Conservation (phyloP, 805 yeast species). For the Ogataea nakhonphanomensis region DNA sequence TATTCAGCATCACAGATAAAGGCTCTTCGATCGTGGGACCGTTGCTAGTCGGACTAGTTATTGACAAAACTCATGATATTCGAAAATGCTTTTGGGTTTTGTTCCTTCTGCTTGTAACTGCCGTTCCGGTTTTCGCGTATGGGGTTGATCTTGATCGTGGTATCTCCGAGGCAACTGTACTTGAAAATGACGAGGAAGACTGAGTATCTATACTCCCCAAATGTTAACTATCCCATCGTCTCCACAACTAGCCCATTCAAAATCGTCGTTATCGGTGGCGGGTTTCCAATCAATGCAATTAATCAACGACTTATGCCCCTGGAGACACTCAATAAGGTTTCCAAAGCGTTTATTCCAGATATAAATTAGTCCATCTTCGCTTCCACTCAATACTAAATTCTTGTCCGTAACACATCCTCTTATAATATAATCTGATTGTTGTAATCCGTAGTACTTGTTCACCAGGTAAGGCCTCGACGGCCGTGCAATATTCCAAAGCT, state of each 20-base stretch:
- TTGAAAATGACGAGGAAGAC: conserved; percentile 27
- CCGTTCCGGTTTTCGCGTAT: conserved; percentile 53
- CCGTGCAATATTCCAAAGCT: conserved; percentile 70
- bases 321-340: conserved; percentile 54
- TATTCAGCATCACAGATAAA: conserved; percentile 75
- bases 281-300: conserved; percentile 77
- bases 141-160: conserved; percentile 62
- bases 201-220: conserved; percentile 38
- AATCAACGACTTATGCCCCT: conserved; percentile 64
- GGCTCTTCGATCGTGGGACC: conserved; percentile 79
- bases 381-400: conserved; percentile 71
- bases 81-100: conserved; percentile 69
- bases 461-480: conserved; percentile 44
- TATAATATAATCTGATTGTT: conserved; percentile 65
- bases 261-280: conserved; percentile 30
- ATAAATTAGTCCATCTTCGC: conserved; percentile 75
- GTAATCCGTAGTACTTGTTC: conserved; percentile 68
- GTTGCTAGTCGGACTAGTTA: conserved; percentile 62
- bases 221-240: conserved; percentile 73
- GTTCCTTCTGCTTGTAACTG: conserved; percentile 46
- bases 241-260: conserved; percentile 67
- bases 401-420: conserved; percentile 78
- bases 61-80: conserved; percentile 70
- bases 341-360: conserved; percentile 77
- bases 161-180: conserved; percentile 31